A percentile compares a stretch with the other conserved stretches of the same genome.
Conservation (phyloP, 495 filamentous ascomycete species). For the Apodospora peruviana region DNA sequence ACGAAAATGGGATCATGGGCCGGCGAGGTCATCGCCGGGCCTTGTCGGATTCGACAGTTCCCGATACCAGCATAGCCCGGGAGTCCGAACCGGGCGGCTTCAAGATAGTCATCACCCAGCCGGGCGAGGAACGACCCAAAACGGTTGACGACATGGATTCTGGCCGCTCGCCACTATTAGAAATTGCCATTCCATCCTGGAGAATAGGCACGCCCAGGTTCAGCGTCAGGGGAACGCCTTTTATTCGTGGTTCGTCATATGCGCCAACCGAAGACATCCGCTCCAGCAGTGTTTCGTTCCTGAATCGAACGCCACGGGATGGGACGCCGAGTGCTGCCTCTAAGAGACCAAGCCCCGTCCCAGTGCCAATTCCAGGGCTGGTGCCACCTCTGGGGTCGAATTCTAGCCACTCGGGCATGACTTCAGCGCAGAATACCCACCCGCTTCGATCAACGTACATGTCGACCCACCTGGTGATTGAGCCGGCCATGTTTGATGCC, state of each 20-base stretch:
- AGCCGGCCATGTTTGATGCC: constrained; percentile 68
- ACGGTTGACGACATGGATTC: constrained; percentile 54
- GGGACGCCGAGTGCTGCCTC: constrained; percentile 17
- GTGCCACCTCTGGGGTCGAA: constrained; percentile 15
- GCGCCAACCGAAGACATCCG: constrained; percentile 47
- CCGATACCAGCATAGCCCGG: constrained; percentile 40
- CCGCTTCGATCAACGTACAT: constrained; percentile 34
- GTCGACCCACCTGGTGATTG: constrained; percentile 42
- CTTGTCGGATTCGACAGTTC: constrained; percentile 44
- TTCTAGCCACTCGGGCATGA: constrained; percentile 15
- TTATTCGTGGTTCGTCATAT: constrained; percentile 70
- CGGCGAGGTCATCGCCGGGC: constrained; percentile 42
- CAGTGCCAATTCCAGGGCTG: constrained; percentile 23
- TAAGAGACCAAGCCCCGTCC: constrained; percentile 22
- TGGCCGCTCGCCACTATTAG: constrained; percentile 51
- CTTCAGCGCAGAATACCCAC: constrained; percentile 16
- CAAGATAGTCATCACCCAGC: constrained; percentile 79
- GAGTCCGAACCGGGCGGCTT: constrained; percentile 61
- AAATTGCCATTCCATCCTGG: constrained; percentile 83
- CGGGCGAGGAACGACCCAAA: constrained; percentile 56
- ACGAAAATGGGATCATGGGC: constrained; percentile 23
- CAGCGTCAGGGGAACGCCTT: constrained; percentile 69
- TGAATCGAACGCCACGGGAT: constrained; percentile 17
- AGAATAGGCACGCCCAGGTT: constrained; percentile 79
- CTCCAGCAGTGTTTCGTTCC: constrained; percentile 39